phyloP scores from a whole-genome alignment of 1,139 yeast genomes.

The Meyerozyma sp. region DNA sequence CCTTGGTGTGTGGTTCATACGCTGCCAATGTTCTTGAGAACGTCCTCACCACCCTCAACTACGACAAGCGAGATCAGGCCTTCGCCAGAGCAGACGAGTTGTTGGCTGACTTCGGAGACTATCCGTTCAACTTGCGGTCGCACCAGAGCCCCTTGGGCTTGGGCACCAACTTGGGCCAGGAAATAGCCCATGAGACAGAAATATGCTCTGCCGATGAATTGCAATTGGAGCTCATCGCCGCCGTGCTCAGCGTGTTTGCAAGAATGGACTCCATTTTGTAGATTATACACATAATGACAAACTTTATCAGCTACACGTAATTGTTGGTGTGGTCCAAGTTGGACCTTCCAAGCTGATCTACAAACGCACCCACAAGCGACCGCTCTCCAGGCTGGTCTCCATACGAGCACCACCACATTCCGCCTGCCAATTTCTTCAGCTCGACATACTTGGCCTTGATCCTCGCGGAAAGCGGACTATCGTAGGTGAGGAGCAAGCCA shows the following conservation, averaged over 20 bases:
- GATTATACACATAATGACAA: background rate
- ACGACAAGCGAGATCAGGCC: slow-evolving; percentile 90
- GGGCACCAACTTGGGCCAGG: slow-evolving; percentile 71
- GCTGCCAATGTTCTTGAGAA: slow-evolving; percentile 97
- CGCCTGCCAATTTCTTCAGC: slow-evolving; percentile 60
- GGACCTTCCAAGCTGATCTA: slow-evolving; percentile 28
- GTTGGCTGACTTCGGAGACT: slow-evolving; percentile 74
- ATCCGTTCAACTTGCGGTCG: slow-evolving; percentile 64
- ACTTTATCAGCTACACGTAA: background rate
- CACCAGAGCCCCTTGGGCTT: slow-evolving; percentile 59
- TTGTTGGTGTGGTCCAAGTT: background rate
- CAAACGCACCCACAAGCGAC: slow-evolving; percentile 39
- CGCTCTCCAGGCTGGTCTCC: slow-evolving; percentile 48
- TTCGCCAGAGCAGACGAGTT: slow-evolving; percentile 91
- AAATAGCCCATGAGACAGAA: slow-evolving; percentile 63
- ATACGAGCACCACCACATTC: slow-evolving; percentile 92
- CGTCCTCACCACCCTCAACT: slow-evolving; percentile 70
- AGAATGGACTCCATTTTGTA: slow-evolving; percentile 52
- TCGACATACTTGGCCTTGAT: slow-evolving; percentile 58
- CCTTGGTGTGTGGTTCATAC: slow-evolving; percentile 83
- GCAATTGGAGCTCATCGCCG: slow-evolving; percentile 86
- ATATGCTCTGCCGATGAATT: slow-evolving; percentile 52
- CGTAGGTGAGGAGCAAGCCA: slow-evolving; percentile 56
- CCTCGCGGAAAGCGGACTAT: slow-evolving; percentile 48
- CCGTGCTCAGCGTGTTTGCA: slow-evolving; percentile 62